Evolutionary conservation across 208 protist species (phyloP).

Genomic region (Trypanosoma rangeli): DNA sequence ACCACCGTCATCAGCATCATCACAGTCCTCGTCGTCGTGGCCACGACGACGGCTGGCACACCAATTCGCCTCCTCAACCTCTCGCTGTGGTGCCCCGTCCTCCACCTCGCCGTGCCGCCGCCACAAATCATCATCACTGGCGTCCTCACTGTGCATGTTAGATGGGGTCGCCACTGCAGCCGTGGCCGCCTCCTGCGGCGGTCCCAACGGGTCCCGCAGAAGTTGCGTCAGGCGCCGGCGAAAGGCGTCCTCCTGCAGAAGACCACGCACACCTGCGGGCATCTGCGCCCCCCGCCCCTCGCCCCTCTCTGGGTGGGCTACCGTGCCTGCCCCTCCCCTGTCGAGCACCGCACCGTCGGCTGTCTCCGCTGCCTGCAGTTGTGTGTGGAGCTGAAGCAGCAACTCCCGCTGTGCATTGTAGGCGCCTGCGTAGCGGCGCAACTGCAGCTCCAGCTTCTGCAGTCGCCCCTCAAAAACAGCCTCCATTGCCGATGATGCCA

Average conservation of each 20-base stretch:
- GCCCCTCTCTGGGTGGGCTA: background rate
- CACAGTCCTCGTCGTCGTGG: too few relatives aligned
- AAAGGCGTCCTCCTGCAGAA: background rate
- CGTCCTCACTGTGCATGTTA: too few relatives aligned
- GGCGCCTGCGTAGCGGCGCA: slow-evolving; percentile 5
- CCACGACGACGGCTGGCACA: too few relatives aligned
- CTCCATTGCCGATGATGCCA: background rate
- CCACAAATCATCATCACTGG: too few relatives aligned
- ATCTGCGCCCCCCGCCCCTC: background rate
- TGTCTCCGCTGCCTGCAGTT: slow-evolving; percentile 2
- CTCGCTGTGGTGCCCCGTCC: too few relatives aligned
- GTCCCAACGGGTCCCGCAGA: background rate
- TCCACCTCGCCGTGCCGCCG: too few relatives aligned
- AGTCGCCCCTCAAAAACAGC: slow-evolving; percentile 1
- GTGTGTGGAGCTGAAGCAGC: background rate
- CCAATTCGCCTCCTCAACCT: too few relatives aligned
- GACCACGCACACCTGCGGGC: background rate
- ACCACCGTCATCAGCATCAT: background rate
- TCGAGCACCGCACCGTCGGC: background rate
- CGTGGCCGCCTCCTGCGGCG: background rate
- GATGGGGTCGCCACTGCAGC: too few relatives aligned
- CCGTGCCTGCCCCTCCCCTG: background rate
- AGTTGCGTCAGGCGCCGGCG: background rate
- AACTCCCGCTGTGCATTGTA: slow-evolving; percentile 9
- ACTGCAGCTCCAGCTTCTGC: slow-evolving; percentile 1